A percentile compares a stretch with the other conserved stretches of the same genome.
These are phyloP conservation scores for Oryza punctata DNA, from an alignment of 176 grass and related monocot genomes.

Conservation along the genomic window DNA sequence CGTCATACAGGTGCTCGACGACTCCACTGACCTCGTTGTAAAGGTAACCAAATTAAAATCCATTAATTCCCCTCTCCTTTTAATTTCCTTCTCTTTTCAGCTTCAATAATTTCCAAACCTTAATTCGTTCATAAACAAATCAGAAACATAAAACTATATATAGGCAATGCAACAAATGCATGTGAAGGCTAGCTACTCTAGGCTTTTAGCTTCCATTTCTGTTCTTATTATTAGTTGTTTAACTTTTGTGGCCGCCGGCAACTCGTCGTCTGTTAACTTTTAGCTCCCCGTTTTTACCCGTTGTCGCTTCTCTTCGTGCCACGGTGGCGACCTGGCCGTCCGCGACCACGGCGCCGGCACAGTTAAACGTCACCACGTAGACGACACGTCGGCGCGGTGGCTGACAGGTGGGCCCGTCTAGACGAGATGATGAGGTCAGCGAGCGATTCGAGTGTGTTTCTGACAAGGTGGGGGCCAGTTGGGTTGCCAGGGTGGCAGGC, in stretches of 20 bases:
- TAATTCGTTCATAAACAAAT: not conserved
- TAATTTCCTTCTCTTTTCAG: not conserved
- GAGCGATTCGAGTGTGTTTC: not conserved
- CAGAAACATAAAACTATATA: not conserved
- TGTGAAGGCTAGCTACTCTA: not conserved
- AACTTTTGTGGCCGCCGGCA: not conserved
- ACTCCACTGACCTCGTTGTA: slow-evolving; percentile 78
- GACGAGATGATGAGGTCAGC: too few relatives aligned
- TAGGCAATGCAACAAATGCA: not conserved
- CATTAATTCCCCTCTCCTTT: not conserved
- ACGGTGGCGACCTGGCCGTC: not conserved
- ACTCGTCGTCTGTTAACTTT: not conserved
- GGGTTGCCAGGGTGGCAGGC: too few relatives aligned
- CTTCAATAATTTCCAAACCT: not conserved
- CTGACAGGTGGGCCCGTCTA: not conserved
- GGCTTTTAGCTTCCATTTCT: not conserved
- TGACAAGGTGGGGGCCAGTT: not conserved
- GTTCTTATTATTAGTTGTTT: not conserved
- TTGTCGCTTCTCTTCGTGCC: not conserved
- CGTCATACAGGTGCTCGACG: slow-evolving; percentile 92
- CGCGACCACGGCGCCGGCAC: not conserved
- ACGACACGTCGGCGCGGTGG: not conserved
- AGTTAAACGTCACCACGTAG: not conserved
- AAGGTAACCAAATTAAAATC: slow-evolving; percentile 50
- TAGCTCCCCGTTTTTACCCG: not conserved